A percentile compares a stretch with the other conserved stretches of the same genome.
Evolutionary conservation across 2,329 filamentous ascomycete genomes (phyloP).

Genomic region (Orbilia ellipsospora): DNA sequence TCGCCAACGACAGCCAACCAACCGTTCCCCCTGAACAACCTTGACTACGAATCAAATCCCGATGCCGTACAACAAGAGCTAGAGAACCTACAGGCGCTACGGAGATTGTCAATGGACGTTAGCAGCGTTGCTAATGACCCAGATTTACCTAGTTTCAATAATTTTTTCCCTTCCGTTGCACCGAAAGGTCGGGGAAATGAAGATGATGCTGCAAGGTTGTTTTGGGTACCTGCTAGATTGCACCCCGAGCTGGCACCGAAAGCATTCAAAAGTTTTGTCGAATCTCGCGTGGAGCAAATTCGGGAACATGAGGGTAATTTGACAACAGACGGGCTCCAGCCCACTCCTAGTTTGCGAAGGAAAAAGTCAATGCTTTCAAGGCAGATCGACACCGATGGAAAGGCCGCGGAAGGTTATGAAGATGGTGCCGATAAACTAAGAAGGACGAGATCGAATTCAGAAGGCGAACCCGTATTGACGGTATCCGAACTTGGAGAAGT

Average conservation of each 20-base stretch:
- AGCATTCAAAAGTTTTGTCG: slow-evolving; percentile 96
- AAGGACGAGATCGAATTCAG: slow-evolving; percentile 74
- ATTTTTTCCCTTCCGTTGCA: slow-evolving; percentile 75
- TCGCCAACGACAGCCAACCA: slow-evolving; percentile 67
- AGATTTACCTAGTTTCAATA: slow-evolving; percentile 78
- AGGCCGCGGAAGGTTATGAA: slow-evolving; percentile 73
- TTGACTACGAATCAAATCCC: slow-evolving; percentile 89
- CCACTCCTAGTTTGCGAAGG: slow-evolving; percentile 74
- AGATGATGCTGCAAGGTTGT: slow-evolving; percentile 84
- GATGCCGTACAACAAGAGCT: slow-evolving; percentile 91
- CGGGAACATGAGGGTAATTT: slow-evolving; percentile 65
- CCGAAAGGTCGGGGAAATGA: slow-evolving; percentile 81
- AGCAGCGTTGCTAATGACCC: slow-evolving; percentile 73
- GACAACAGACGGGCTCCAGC: slow-evolving; percentile 70
- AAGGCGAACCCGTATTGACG: slow-evolving; percentile 71
- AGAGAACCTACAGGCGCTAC: slow-evolving; percentile 88
- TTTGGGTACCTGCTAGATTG: slow-evolving; percentile 95
- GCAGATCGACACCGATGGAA: slow-evolving; percentile 79
- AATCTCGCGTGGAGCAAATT: slow-evolving; percentile 90
- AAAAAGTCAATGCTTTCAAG: slow-evolving; percentile 97
- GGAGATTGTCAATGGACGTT: slow-evolving; percentile 95
- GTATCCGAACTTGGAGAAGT: slow-evolving; percentile 77
- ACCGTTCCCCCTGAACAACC: slow-evolving; percentile 79
- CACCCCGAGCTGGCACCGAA: slow-evolving; percentile 95
- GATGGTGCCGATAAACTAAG: slow-evolving; percentile 86